phyloP scores from a whole-genome alignment of 176 grass and related monocot species.

The Aegilops speltoides region DNA sequence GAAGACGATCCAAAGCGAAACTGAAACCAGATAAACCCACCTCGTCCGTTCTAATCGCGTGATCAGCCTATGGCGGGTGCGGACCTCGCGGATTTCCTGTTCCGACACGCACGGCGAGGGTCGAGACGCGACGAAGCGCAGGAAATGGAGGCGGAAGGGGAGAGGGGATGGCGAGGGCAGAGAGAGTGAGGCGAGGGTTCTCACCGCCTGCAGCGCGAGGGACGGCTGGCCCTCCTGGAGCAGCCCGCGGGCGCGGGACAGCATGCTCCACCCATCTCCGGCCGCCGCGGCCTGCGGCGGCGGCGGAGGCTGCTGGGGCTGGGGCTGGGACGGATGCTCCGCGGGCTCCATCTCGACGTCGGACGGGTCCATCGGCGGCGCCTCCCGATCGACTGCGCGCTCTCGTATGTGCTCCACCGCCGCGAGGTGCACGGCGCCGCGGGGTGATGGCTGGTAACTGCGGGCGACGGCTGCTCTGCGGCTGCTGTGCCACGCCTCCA shows the following conservation, averaged over 20 bases:
- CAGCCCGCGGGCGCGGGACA: conserved; percentile 65
- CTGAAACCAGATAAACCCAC: background rate
- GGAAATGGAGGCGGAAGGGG: conserved; percentile 22
- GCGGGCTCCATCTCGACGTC: conserved; percentile 59
- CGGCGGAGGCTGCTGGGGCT: background rate
- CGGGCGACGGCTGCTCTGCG: conserved; percentile 19
- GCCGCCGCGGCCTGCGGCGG: background rate
- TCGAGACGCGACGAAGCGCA: background rate
- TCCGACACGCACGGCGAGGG: background rate
- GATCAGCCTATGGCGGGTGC: background rate
- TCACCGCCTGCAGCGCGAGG: conserved; percentile 80
- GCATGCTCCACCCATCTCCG: conserved; percentile 63
- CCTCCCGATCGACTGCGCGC: background rate
- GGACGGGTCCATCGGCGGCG: conserved; percentile 46
- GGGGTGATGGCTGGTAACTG: background rate
- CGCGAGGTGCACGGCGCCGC: conserved; percentile 4
- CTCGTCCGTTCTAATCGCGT: conserved; percentile 3
- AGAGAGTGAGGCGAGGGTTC: background rate
- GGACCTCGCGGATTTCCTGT: background rate
- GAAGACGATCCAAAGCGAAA: background rate
- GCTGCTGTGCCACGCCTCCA: conserved; percentile 31
- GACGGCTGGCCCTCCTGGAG: conserved; percentile 77
- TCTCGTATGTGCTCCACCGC: conserved; percentile 4
- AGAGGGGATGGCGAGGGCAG: background rate
- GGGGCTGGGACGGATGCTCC: background rate